phyloP scores from a whole-genome alignment of 1,284 basidiomycete genomes.

The Apiotrichum montevideense region DNA sequence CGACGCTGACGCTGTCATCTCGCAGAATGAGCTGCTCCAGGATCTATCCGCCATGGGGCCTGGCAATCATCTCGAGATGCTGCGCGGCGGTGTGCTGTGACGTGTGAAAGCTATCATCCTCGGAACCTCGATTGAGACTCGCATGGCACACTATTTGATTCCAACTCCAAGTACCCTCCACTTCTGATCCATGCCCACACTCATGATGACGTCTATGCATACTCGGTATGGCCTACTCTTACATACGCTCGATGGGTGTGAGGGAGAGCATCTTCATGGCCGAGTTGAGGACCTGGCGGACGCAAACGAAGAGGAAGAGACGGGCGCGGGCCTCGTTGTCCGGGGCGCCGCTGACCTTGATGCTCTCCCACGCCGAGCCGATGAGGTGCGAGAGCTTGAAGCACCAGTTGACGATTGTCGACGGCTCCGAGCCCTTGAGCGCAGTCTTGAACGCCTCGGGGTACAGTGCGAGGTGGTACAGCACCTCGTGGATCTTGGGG shows the following conservation, averaged over 20 bases:
- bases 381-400: conserved; percentile 49
- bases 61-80: not conserved
- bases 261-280: conserved; percentile 85
- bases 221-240: not conserved
- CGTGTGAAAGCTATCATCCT: no score
- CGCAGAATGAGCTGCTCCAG: no score
- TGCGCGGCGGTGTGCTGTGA: not conserved
- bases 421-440: conserved; percentile 79
- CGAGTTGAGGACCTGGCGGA: conserved; percentile 77
- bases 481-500: conserved; percentile 76
- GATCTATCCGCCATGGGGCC: no score
- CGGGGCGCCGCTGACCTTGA: conserved; percentile 69
- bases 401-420: conserved; percentile 63
- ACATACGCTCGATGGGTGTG: conserved; percentile 89
- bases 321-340: conserved; percentile 71
- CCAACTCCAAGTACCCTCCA: not conserved
- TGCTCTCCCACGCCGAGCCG: conserved; percentile 46
- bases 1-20: no score
- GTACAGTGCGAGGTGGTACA: conserved; percentile 79
- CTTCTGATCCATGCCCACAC: not conserved
- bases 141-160: no score
- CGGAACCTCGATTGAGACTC: no score
- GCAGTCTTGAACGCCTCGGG: conserved; percentile 85
- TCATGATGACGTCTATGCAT: conserved; percentile 7
- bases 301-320: conserved; percentile 82